Evolutionary conservation across 306 rosid species (phyloP).

Genomic region (Fragaria iinumae): DNA sequence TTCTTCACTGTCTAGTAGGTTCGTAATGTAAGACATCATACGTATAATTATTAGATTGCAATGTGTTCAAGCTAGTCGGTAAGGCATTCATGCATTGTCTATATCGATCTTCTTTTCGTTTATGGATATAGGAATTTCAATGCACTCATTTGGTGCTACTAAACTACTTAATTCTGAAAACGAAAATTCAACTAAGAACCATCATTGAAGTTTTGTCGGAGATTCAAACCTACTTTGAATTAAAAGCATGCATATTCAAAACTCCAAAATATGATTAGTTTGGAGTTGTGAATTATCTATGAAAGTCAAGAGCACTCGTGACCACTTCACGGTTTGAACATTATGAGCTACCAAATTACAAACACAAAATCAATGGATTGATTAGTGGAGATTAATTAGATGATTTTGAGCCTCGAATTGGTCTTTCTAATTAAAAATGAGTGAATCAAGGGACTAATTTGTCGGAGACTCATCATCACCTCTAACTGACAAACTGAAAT

Average conservation of each 20-base stretch:
- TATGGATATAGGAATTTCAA: not conserved
- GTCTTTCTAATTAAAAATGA: not conserved
- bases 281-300: not conserved
- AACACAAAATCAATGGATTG: not conserved
- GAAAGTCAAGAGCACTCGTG: not conserved
- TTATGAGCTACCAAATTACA: not conserved
- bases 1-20: not conserved
- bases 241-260: not conserved
- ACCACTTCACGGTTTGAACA: not conserved
- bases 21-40: not conserved
- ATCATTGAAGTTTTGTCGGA: not conserved
- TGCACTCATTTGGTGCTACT: not conserved
- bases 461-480: conserved; percentile 32
- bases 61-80: not conserved
- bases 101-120: not conserved
- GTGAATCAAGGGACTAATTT: conserved; percentile 29
- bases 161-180: not conserved
- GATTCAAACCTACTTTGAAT: not conserved
- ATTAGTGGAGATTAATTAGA: conserved; percentile 13
- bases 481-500: conserved; percentile 20
- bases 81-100: not conserved
- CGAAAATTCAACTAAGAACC: not conserved
- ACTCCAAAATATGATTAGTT: not conserved
- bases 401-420: not conserved
- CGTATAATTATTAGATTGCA: too few relatives aligned